A percentile compares a stretch with the other conserved stretches of the same genome.
These are phyloP conservation scores for Pythium utonaiense DNA, from an alignment of 352 stramenopile genomes.

Conservation along the genomic window DNA sequence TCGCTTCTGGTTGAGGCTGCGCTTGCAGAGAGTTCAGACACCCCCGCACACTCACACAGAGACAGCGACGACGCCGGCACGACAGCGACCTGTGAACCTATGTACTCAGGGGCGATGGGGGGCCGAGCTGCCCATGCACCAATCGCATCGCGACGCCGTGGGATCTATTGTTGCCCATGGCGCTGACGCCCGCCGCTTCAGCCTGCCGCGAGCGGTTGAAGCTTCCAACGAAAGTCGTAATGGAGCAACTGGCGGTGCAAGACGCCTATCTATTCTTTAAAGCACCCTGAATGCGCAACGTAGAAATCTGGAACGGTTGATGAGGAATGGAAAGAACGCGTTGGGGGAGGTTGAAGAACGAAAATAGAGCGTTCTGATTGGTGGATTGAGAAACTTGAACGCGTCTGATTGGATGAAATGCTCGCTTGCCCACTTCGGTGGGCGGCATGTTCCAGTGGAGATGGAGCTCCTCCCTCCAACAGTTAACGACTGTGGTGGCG, in stretches of 20 bases:
- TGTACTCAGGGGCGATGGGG: background rate
- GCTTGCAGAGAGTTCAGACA: background rate
- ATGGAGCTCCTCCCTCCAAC: too few species aligned
- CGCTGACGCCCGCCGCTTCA: slow-evolving; percentile 1
- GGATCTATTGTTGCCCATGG: slow-evolving; percentile 9
- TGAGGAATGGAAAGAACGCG: slow-evolving; percentile 10
- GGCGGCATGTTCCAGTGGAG: too few species aligned
- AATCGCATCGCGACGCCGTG: background rate
- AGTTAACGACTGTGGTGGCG: too few species aligned
- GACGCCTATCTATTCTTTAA: background rate
- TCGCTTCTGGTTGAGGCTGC: slow-evolving; percentile 1
- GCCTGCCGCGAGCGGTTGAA: slow-evolving; percentile 2
- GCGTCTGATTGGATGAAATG: background rate
- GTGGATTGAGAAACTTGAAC: background rate
- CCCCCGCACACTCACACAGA: too few species aligned
- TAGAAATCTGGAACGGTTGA: slow-evolving; percentile 4
- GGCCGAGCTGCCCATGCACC: background rate
- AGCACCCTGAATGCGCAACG: slow-evolving; percentile 15
- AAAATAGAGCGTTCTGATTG: slow-evolving; percentile 9
- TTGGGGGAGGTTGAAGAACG: background rate
- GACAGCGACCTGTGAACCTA: background rate
- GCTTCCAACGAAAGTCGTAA: slow-evolving; percentile 19
- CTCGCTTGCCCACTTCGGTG: too few species aligned
- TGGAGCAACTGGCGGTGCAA: too few species aligned
- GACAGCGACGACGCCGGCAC: background rate